Percentiles rank a stretch among this genome's conserved stretches.
phyloP scores from a whole-genome alignment of 257 asterid species.

The Solanum sejunctum region DNA sequence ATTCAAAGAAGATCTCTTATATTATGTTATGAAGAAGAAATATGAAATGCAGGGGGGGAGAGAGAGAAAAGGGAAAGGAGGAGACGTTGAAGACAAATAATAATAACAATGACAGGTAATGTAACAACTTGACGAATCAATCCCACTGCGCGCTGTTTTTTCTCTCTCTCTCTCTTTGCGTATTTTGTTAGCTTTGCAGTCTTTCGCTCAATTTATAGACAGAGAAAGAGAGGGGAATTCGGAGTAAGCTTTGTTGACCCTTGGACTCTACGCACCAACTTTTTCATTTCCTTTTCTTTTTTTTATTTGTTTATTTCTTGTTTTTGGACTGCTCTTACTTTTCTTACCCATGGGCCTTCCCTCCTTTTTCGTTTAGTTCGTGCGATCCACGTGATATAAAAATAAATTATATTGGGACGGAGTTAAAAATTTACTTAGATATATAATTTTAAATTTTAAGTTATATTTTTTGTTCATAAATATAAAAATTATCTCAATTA shows the following conservation, averaged over 20 bases:
- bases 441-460: no score
- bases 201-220: not conserved
- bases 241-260: not conserved
- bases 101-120: not conserved
- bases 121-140: not conserved
- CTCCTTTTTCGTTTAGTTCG: no score
- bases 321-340: not conserved
- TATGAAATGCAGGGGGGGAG: not conserved
- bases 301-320: not conserved
- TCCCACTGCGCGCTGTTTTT: not conserved
- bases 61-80: not conserved
- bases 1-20: slow-evolving; percentile 28
- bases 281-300: not conserved
- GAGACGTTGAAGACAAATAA: not conserved
- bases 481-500: no score
- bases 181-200: not conserved
- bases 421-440: no score
- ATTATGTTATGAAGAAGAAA: not conserved
- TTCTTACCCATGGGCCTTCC: no score
- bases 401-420: no score
- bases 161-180: not conserved
- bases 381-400: no score
- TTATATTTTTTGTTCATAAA: no score
- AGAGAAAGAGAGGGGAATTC: not conserved
- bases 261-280: not conserved